phyloP scores from a whole-genome alignment of 1,139 yeast genomes.

The Sugiyamaella castrensis region DNA sequence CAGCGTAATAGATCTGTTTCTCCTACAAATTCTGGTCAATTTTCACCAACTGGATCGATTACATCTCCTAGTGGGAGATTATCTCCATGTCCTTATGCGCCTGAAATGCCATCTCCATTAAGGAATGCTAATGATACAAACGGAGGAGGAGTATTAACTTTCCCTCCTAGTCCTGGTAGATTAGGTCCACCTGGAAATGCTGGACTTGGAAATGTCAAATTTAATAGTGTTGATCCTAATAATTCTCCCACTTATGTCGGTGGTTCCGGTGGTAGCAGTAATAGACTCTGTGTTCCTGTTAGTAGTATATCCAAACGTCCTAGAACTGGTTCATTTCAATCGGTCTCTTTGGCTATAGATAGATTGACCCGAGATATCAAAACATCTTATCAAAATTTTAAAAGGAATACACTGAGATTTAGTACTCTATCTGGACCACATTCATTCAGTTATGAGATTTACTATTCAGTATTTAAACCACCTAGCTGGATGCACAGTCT shows the following conservation, averaged over 20 bases:
- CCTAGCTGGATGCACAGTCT: slow-evolving; percentile 11
- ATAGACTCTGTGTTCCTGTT: background rate
- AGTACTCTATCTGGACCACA: background rate
- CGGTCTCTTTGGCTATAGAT: background rate
- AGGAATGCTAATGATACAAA: slow-evolving; percentile 6
- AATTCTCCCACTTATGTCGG: too few relatives aligned
- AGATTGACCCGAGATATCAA: slow-evolving; percentile 2
- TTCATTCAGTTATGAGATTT: slow-evolving; percentile 32
- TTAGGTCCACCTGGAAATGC: too few relatives aligned
- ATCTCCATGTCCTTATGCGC: background rate
- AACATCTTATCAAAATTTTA: slow-evolving; percentile 1
- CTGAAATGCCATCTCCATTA: slow-evolving; percentile 7
- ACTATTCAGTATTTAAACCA: slow-evolving; percentile 51
- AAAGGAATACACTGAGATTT: background rate
- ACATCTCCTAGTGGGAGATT: too few relatives aligned
- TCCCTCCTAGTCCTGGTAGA: too few relatives aligned
- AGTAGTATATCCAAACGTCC: background rate
- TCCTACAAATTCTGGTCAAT: too few relatives aligned
- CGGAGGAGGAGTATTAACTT: too few relatives aligned
- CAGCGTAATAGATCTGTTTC: too few relatives aligned
- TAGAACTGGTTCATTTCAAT: too few relatives aligned
- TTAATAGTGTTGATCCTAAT: too few relatives aligned
- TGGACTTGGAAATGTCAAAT: too few relatives aligned
- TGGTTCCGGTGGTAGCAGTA: too few relatives aligned
- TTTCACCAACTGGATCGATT: too few relatives aligned